Base-by-base conservation (phyloP, 1,139 yeast species). In the Kodamaea derodonti region DNA sequence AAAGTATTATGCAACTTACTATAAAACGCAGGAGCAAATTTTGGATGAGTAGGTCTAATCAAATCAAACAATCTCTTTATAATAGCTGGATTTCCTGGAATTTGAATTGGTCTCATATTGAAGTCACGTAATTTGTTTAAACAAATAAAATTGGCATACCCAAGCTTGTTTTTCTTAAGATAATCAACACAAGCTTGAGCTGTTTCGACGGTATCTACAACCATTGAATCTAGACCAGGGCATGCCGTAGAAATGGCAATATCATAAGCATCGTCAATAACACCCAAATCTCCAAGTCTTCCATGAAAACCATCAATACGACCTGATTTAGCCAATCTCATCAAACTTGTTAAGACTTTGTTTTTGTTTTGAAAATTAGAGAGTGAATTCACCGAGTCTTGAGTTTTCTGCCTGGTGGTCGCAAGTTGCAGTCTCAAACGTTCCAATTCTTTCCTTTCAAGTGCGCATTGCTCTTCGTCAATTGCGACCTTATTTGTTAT, bases 161-260 rank as follows among this genome's bases (percentile, higher is more conserved):
- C 99, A 26, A 90, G 68, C 42, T 82, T 81, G 49, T 85, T 84
- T 50, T 83, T 82, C 39, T 97, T 72, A 51, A 94, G 69, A 48
- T 86, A 84, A 35, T 86, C 94, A 40, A 94, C 85, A 58, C 98
- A 92, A 32, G 78, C 78, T 54, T 88, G 97, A 1, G 96, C 98
- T 20, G 86, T 83, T 48, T 86, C 96, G 8, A 92, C 97, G 0
- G 90, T 80, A 34, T 88, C 97, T 3, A 94, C 97, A 14, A 94
- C 97, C 70, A 88, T 79, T 36, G 95, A 92, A 52, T 90, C 95
- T 38, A 94, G 66, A 8, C 92, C 81, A 2, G 95, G 90, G 48
- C 95, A 87, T 0, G 97, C 98, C 0, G 98, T 92, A 0, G 97
- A 88, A 15, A 94, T 78, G 0, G 98, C 98, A 34, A 88, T 75